These are phyloP conservation scores for Kodamaea sp. DNA, from an alignment of 1,139 yeast species.

Conservation along the genomic window DNA sequence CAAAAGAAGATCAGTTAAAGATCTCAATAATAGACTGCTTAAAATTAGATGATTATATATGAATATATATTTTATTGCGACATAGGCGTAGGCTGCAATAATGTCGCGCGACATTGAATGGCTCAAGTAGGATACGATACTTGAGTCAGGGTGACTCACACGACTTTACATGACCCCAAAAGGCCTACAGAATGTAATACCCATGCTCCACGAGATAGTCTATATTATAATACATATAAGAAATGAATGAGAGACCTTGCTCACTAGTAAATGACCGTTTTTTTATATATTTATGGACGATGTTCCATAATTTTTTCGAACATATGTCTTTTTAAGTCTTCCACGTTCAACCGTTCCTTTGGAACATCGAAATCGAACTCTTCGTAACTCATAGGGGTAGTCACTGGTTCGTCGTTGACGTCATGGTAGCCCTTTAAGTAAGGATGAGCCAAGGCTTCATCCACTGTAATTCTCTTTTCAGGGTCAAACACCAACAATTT, in stretches of 20 bases:
- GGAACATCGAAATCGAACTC: constrained; percentile 62
- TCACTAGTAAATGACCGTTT: too few species aligned
- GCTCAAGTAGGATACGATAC: too few species aligned
- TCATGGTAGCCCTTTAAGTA: constrained; percentile 68
- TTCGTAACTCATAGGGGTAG: constrained; percentile 22
- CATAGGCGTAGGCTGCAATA: neutral
- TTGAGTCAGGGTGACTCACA: too few species aligned
- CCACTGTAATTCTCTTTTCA: constrained; percentile 60
- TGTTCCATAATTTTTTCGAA: constrained; percentile 52
- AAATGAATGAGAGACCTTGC: too few species aligned
- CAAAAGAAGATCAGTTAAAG: too few species aligned
- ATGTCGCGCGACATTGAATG: neutral
- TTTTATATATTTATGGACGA: neutral
- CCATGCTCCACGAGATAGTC: too few species aligned
- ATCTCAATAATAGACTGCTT: too few species aligned
- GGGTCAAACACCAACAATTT: constrained; percentile 67
- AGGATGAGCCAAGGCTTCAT: constrained; percentile 66
- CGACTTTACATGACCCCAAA: too few species aligned
- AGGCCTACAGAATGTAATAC: too few species aligned
- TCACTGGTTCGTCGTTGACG: constrained; percentile 70
- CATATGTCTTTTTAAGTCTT: constrained; percentile 52
- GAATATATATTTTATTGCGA: too few species aligned
- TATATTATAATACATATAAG: constrained; percentile 2
- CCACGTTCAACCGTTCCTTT: constrained; percentile 49
- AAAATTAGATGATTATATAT: too few species aligned